These are phyloP conservation scores for Plasmodium relictum DNA, from an alignment of 169 alveolate species.

Conservation along the genomic window DNA sequence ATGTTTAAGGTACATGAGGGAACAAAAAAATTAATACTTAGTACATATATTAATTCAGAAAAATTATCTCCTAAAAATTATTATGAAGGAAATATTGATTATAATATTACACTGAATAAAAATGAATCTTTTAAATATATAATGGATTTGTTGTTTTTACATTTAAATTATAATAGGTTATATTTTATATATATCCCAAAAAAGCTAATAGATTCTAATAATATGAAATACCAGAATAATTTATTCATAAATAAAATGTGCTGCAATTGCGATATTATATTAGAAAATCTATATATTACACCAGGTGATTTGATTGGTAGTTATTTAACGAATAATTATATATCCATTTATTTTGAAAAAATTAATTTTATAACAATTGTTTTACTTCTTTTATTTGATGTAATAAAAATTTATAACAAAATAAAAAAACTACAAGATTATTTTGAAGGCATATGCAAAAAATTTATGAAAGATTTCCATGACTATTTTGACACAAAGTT, in stretches of 20 bases:
- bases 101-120: conserved; percentile 55
- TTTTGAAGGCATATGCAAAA: conserved; percentile 57
- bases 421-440: conserved; percentile 45
- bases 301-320: conserved; percentile 22
- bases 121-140: conserved; percentile 55
- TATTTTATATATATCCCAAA: conserved; percentile 59
- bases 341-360: conserved; percentile 55
- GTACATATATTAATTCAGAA: conserved; percentile 44
- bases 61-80: background rate
- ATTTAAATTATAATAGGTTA: conserved; percentile 63
- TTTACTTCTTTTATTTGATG: conserved; percentile 47
- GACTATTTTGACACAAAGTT: conserved; percentile 20
- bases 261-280: conserved; percentile 43
- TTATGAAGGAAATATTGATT: conserved; percentile 10
- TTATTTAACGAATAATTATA: conserved; percentile 1
- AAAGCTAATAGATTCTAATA: conserved; percentile 8
- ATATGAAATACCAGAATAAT: conserved; percentile 21
- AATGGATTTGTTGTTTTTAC: conserved; percentile 63
- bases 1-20: conserved; percentile 53
- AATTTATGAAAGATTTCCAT: conserved; percentile 47
- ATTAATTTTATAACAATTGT: conserved; percentile 40
- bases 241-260: conserved; percentile 38
- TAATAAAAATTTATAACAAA: conserved; percentile 53
- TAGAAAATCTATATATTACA: conserved; percentile 59
- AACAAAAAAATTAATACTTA: conserved; percentile 41